A percentile compares a stretch with the other conserved stretches of the same genome.
Conservation (phyloP, 192 early-diverging fungal genomes). For the Rhizoclosmatium sp. region DNA sequence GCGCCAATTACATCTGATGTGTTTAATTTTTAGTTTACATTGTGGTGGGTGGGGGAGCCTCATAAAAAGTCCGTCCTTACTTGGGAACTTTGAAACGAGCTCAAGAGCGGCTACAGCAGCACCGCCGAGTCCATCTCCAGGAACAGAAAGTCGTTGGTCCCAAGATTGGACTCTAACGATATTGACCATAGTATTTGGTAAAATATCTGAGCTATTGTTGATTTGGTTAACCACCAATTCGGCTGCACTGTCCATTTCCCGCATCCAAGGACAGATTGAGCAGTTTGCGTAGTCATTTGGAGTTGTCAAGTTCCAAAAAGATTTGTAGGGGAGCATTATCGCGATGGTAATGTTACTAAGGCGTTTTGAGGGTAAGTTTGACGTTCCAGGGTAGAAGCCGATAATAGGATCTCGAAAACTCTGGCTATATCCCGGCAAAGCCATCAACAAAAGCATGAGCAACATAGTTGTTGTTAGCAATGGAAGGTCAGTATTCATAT, state of each 20-base stretch:
- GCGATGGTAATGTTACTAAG: slow-evolving; percentile 11
- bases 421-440: not conserved
- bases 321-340: slow-evolving; percentile 7
- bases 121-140: not conserved
- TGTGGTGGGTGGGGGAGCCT: not conserved
- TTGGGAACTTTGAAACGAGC: not conserved
- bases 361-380: not conserved
- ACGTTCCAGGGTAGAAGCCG: not conserved
- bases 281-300: not conserved
- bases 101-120: slow-evolving; percentile 1
- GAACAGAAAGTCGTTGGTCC: not conserved
- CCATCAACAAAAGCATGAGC: not conserved
- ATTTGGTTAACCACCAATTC: slow-evolving; percentile 3
- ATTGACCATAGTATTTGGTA: slow-evolving; percentile 13
- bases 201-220: slow-evolving; percentile 1
- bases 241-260: slow-evolving; percentile 7
- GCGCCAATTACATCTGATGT: slow-evolving; percentile 2
- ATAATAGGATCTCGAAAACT: not conserved
- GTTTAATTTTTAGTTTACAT: not conserved
- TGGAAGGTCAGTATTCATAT: not conserved
- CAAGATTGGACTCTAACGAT: slow-evolving; percentile 4
- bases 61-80: not conserved
- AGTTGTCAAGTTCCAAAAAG: slow-evolving; percentile 8
- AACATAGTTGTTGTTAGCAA: not conserved
- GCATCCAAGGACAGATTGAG: not conserved